Base-by-base conservation (phyloP, 2,329 filamentous ascomycete genomes). In the Cladophialophora immunda region DNA sequence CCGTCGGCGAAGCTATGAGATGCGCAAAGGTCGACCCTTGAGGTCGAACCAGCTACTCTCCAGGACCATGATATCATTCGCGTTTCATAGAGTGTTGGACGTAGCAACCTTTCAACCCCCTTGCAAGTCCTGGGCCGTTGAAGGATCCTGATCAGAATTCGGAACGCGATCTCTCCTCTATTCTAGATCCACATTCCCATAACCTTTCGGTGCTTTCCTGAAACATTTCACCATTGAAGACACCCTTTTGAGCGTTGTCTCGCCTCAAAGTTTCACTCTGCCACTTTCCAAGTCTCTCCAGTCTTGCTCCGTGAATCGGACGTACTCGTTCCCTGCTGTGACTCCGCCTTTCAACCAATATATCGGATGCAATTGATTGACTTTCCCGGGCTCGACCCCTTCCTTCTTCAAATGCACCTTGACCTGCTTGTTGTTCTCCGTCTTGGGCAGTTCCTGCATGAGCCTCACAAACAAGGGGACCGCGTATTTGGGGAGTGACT, bases 1-100 rank as follows among this genome's bases (percentile, higher is more conserved):
- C 34, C 27, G n/a, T 11, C 13, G 2, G 22, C 57, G 27, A 54
- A 61, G 58, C 19, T 61, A n/a, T 61, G 29, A 61, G 34, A 38
- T 38, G 13, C 13, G 34, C 13, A 38, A 38, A 38, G 13, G 13
- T 38, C 34, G 7, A 15, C 13, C 3, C 13, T 38, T 38, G 13
- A 38, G 34, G 34, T 38, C 34, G 34, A 11, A 38, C 13, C 13
- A 38, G 34, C 13, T 38, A 38, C 34, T 8, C 13, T 38, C 34
- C 13, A 38, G 34, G 34, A 38, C 34, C 34, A 38, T 38, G 34
- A 38, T 9, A 38, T 9, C 34, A 38, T 38, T 15, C 34, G 13
- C 5, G 34, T 15, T 38, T 38, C 34, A 38, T 38, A 3, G 13
- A 15, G 7, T 38, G 34, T 9, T 15, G 34, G 34, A 38, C n/a